phyloP scores from a whole-genome alignment of 805 yeast genomes.

The Maudiozyma saulgeensis region DNA sequence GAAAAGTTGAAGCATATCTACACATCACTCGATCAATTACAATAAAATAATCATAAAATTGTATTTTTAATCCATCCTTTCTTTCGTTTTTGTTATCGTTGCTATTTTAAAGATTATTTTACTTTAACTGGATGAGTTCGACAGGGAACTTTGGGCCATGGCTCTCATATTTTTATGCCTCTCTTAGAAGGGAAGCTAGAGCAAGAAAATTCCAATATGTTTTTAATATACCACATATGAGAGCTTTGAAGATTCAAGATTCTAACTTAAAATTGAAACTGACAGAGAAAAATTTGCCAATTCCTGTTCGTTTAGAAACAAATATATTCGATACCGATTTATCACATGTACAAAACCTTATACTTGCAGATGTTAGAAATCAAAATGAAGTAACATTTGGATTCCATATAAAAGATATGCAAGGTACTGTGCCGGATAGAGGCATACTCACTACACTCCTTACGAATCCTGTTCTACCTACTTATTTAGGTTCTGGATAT shows the following conservation, averaged over 20 bases:
- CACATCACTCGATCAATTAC: too few species aligned
- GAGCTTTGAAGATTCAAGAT: neutral
- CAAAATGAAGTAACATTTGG: neutral
- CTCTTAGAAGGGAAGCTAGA: conserved; percentile 2
- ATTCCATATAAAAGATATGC: neutral
- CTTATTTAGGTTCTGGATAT: neutral
- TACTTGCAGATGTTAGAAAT: neutral
- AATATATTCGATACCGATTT: neutral
- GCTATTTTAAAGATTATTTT: too few species aligned
- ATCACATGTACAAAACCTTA: neutral
- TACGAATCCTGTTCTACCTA: neutral
- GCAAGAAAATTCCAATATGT: conserved; percentile 7
- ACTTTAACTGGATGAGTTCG: too few species aligned
- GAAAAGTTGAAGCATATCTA: too few species aligned
- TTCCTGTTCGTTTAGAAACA: neutral
- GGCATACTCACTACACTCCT: neutral
- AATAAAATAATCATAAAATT: too few species aligned
- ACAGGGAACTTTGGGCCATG: neutral
- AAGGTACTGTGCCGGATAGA: neutral
- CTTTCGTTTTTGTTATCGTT: too few species aligned
- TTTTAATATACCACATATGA: conserved; percentile 7
- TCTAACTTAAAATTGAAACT: neutral
- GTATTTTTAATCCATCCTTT: too few species aligned
- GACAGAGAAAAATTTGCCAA: neutral
- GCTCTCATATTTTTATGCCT: conserved; percentile 4